Evolutionary conservation across 2,329 filamentous ascomycete species (phyloP).

Genomic region (Phialophora tarda): DNA sequence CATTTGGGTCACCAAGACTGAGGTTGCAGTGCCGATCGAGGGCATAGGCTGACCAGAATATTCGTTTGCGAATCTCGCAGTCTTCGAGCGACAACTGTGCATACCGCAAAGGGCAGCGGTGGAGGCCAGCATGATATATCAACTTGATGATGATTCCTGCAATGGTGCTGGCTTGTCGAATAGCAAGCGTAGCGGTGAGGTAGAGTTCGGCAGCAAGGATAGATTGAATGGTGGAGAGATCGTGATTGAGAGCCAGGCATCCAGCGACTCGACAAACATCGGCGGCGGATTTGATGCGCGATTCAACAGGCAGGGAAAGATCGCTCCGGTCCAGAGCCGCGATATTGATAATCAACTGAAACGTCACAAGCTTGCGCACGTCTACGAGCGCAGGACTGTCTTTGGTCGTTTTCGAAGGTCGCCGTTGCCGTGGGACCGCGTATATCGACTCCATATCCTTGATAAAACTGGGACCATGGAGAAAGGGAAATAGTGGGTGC

Average conservation of each 20-base stretch:
- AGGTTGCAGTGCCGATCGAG: constrained; percentile 51
- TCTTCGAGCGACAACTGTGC: constrained; percentile 51
- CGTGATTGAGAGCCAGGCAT: constrained; percentile 34
- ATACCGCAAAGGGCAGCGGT: constrained; percentile 60
- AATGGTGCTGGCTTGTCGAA: constrained; percentile 57
- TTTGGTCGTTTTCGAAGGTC: constrained; percentile 42
- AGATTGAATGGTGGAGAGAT: constrained; percentile 55
- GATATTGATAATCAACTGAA: constrained; percentile 60
- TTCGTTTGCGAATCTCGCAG: constrained; percentile 49
- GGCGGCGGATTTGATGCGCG: constrained; percentile 47
- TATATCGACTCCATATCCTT: constrained; percentile 54
- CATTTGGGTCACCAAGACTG: constrained; percentile 49
- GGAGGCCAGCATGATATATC: constrained; percentile 58
- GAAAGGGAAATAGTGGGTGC: constrained; percentile 60
- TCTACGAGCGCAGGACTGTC: constrained; percentile 31
- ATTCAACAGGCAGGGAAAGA: constrained; percentile 44
- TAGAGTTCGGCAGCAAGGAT: constrained; percentile 57
- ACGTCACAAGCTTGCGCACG: constrained; percentile 48
- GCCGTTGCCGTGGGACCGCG: constrained; percentile 33
- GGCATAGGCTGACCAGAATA: constrained; percentile 52
- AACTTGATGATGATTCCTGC: constrained; percentile 55
- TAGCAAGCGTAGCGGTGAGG: constrained; percentile 55
- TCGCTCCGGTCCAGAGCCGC: constrained; percentile 47
- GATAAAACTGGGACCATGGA: constrained; percentile 58
- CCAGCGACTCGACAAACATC: constrained; percentile 43